Base-by-base conservation (phyloP, 2,329 filamentous ascomycete species). In the Aspergillus sp. region DNA sequence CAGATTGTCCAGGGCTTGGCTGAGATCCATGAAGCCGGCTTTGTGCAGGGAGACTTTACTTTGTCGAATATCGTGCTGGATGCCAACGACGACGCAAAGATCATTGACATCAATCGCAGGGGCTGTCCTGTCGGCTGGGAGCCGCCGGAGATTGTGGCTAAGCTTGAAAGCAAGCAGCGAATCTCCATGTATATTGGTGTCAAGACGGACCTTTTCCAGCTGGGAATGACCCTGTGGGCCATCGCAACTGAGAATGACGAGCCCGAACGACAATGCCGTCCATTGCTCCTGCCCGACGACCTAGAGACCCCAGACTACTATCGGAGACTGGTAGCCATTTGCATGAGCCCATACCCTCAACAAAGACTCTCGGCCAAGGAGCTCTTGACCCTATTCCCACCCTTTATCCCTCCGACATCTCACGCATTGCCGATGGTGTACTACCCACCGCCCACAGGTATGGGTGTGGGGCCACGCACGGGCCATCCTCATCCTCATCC, bases 91-190 rank as follows among this genome's bases (percentile, higher is more conserved):
- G 80, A 96, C 61, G 93, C 91, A 7, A 91, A 94, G 61, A 97
- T 98, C 56, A 98, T 98, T 62, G 93, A 98, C 68, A 96, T 98
- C 72, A 98, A 98, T 71, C 81, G 93, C 47, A 80, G 93, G 59
- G 93, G 93, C n/a, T 98, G 93, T 60, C 93, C 93, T 0, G 88
- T 97, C 4, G 91, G 91, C 20, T 98, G 93, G 93, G 93, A 98
- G 58, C 90, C 93, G 2, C 93, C 93, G 4, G 93, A 98, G 69
- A 86, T 94, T 48, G 85, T 84, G 13, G 80, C 81, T 5, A 81
- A 97, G 47, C 89, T 97, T 51, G 84, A 91, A 55, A 90, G 84
- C 66, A 88, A 87, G 49, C 90, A 96, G 67, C 81, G 89, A 25
- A 90, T 98, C 46, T 86, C 88, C 41, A 95, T 97, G 85, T 96